Percentiles rank a stretch among this genome's conserved stretches.
Evolutionary conservation across 805 yeast genomes (phyloP).

Genomic region (Huiozyma naganishii): DNA sequence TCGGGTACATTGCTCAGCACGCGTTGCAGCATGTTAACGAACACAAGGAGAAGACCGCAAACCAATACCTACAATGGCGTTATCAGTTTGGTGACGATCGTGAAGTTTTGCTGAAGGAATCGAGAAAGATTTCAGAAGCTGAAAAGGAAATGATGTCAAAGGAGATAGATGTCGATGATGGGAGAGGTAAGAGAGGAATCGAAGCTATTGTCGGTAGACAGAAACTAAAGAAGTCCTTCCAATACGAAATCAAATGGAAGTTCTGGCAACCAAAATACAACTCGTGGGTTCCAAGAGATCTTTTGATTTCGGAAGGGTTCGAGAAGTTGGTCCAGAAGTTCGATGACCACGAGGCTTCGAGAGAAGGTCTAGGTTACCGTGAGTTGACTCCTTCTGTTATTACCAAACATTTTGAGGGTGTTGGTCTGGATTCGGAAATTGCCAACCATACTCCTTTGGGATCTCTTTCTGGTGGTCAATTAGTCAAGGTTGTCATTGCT

Average conservation of each 20-base stretch:
- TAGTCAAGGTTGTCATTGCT: constrained; percentile 96
- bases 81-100: constrained; percentile 96
- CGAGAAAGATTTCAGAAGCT: constrained; percentile 73
- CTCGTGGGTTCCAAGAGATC: constrained; percentile 85
- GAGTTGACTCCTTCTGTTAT: constrained; percentile 85
- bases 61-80: constrained; percentile 97
- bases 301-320: constrained; percentile 72
- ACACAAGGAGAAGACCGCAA: constrained; percentile 96
- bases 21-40: constrained; percentile 95
- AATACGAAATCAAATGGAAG: constrained; percentile 93
- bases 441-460: constrained; percentile 98
- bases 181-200: constrained; percentile 75
- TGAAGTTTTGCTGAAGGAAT: constrained; percentile 87
- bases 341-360: constrained; percentile 97
- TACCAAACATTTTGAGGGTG: constrained; percentile 93
- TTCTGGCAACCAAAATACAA: constrained; percentile 86
- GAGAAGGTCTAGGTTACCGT: constrained; percentile 98
- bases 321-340: constrained; percentile 88
- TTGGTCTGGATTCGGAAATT: constrained; percentile 94
- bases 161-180: constrained; percentile 73
- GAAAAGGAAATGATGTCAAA: constrained; percentile 64
- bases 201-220: constrained; percentile 97
- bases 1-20: constrained; percentile 97
- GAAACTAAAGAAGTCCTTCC: constrained; percentile 91
- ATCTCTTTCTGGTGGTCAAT: constrained; percentile 93